Percentiles rank a stretch among this genome's conserved stretches.
phyloP scores from a whole-genome alignment of 257 asterid species.

The Ocimum tenuiflorum region DNA sequence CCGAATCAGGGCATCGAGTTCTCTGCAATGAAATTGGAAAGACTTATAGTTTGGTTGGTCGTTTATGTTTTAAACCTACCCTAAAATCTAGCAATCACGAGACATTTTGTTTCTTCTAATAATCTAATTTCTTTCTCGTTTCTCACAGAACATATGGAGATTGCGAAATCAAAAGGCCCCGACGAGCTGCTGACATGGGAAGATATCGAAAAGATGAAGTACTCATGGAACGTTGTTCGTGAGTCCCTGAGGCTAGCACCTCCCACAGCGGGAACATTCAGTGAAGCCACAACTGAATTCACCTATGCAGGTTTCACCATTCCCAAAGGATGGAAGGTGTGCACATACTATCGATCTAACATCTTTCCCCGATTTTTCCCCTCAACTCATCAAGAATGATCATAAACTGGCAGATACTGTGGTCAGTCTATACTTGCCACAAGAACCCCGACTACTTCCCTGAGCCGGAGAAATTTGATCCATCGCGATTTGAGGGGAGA shows the following conservation, averaged over 20 bases:
- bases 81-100: too few species aligned
- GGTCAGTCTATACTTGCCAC: constrained; percentile 48
- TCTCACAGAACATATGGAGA: constrained; percentile 36
- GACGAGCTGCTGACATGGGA: constrained; percentile 42
- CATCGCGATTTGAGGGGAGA: constrained; percentile 14
- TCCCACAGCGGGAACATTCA: constrained; percentile 39
- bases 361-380: background rate
- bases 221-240: constrained; percentile 45
- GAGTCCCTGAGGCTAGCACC: constrained; percentile 43
- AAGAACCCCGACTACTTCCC: constrained; percentile 41
- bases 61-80: too few species aligned
- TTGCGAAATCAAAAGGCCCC: constrained; percentile 35
- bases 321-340: constrained; percentile 61
- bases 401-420: constrained; percentile 17
- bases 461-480: constrained; percentile 37
- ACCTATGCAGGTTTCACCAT: constrained; percentile 52
- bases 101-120: too few species aligned
- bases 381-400: too few species aligned
- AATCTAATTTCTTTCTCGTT: background rate
- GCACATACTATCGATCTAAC: too few species aligned
- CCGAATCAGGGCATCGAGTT: too few species aligned
- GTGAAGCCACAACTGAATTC: constrained; percentile 36
- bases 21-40: too few species aligned
- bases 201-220: constrained; percentile 52
- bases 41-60: too few species aligned